Base-by-base conservation (phyloP, 331 rosid genomes). In the Malus hybrid region DNA sequence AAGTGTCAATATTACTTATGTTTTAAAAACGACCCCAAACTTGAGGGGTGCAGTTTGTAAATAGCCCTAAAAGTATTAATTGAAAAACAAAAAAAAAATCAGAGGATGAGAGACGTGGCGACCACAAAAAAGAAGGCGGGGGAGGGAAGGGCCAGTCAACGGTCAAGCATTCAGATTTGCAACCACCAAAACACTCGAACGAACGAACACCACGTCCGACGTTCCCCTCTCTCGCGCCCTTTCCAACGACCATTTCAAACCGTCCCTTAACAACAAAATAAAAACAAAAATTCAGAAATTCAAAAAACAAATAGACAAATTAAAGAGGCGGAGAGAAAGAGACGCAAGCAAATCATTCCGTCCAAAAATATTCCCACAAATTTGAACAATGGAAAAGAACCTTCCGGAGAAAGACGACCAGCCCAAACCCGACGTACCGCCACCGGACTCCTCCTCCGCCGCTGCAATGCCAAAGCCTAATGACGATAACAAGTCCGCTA, bases 211-310 rank as follows among this genome's bases (percentile, higher is more conserved):
- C 53, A 29, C 61, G 73, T 69, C 73, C 73, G 42, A 56, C 66
- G 36, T 56, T 71, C 22, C 33, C 75, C 63, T 64, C 64, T 7
- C 57, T 39, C 78, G 48, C 70, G 66, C 68, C 39, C 67, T 52
- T 44, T 39, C 9, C 72, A 67, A 80, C 36, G 88, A 86, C 89
- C 81, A 30, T 72, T 86, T 86, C 83, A 79, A 85, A 68, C 66
- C 46, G 82, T 68, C 63, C 53, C 75, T 7, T 61, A 4, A 42
- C 24, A 44, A 73, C 62, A 16, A 42, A 33, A 30, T 20, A 10
- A 28, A 36, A 36, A 36, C 7, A 36, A 36, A 36, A 36, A 63
- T 53, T 10, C 24, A 18, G n/a, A 42, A 14, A 29, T 2, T 10
- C 6, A 22, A 65, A 24, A 34, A 58, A 33, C 26, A 6, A 33